Base-by-base conservation (phyloP, 257 asterid genomes). In the Nicotiana obtusifolia region DNA sequence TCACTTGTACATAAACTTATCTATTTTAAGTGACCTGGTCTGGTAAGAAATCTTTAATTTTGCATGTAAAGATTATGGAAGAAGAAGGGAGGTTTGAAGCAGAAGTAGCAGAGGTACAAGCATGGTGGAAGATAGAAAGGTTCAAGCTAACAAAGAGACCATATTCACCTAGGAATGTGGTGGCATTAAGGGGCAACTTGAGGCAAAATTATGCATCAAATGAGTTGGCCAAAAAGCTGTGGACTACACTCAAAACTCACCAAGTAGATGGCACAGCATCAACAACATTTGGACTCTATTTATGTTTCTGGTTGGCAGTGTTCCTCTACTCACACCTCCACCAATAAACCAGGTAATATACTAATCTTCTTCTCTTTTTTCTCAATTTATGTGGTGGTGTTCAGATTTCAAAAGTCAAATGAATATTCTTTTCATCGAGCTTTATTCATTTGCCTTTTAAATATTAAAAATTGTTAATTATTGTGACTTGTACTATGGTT, bases 261-360 rank as follows among this genome's bases (percentile, higher is more conserved):
- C 97, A 94, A 11, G 97, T 97, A 59, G 88, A 89, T 10, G 97
- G 97, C 78, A 92, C 98, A 0, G 97, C 98, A 1, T 96, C 99
- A 0, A 83, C 98, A 78, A 95, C 99, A 92, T 82, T 87, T 94
- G 81, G 98, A 95, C 85, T 88, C 97, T 41, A 91, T 95, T 76
- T 95, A 95, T 53, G 99, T 95, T 41, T 95, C 99, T 4, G 98
- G 99, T 0, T 95, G 99, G 98, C 99, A 95, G 85, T 95, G 99
- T 86, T 95, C 98, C 5, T 95, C 99, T 41, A 95, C 99, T 19
- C 99, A 95, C 88, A 95, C 99, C n/a, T 44, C 93, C 68, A 86
- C 91, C 83, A 95, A 95, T 77, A 98, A 95, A 86, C 98, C 99
- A 11, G 49, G 49, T 41, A 41, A 37, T 37, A 37, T 37, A 1